Evolutionary conservation across 1,284 basidiomycete species (phyloP).

Genomic region (Apiotrichum mycotoxinovorans): DNA sequence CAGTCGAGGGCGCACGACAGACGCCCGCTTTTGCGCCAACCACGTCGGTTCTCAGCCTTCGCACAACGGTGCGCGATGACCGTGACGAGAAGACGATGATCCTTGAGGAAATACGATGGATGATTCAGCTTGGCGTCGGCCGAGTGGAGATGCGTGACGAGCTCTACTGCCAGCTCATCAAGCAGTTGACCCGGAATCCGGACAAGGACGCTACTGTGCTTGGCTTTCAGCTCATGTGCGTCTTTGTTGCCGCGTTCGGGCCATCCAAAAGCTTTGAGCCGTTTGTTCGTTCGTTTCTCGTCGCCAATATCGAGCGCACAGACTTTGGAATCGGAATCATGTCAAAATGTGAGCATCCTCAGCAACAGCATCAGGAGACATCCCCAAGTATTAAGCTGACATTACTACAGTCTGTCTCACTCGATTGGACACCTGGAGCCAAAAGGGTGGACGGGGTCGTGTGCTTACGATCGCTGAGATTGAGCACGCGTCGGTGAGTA

Average conservation of each 20-base stretch:
- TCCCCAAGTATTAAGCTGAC: not conserved
- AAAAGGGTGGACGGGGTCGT: constrained; percentile 78
- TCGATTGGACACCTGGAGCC: constrained; percentile 65
- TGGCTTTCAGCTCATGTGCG: constrained; percentile 87
- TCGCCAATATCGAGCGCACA: constrained; percentile 57
- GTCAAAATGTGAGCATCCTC: constrained; percentile 63
- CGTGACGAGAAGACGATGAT: constrained; percentile 49
- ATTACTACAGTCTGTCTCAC: constrained; percentile 59
- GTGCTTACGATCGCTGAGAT: constrained; percentile 75
- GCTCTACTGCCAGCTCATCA: constrained; percentile 85
- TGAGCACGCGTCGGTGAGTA: constrained; percentile 72
- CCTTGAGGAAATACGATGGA: constrained; percentile 79
- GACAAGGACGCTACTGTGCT: constrained; percentile 76
- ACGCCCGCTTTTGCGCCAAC: not conserved
- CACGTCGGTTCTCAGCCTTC: constrained; percentile 9
- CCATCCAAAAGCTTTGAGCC: constrained; percentile 86
- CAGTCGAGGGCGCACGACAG: constrained; percentile 34
- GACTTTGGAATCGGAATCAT: constrained; percentile 78
- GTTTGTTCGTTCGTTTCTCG: constrained; percentile 72
- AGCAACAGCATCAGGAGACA: too few species aligned
- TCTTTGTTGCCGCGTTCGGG: constrained; percentile 78
- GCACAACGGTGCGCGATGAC: constrained; percentile 3
- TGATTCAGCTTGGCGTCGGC: constrained; percentile 69
- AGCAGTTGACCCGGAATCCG: constrained; percentile 79
- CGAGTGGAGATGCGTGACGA: constrained; percentile 83